These are phyloP conservation scores for Plectranthus barbatus DNA, from an alignment of 257 asterid genomes.

Conservation along the genomic window DNA sequence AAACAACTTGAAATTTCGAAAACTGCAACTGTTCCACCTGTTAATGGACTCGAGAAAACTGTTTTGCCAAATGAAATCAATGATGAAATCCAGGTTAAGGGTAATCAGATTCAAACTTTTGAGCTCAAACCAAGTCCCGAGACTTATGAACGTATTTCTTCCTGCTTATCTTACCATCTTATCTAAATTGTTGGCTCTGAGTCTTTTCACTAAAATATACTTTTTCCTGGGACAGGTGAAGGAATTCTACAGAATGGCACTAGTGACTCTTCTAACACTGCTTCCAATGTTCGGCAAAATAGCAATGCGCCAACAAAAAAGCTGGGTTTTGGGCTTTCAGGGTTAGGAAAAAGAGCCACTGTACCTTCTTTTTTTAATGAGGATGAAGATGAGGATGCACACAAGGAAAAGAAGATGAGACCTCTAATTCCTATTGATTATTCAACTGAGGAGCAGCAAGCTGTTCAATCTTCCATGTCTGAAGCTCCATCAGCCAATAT, in stretches of 20 bases:
- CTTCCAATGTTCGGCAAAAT: slow-evolving; percentile 42
- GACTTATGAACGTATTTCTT: slow-evolving; percentile 29
- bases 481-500: slow-evolving; percentile 48
- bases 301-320: slow-evolving; percentile 58
- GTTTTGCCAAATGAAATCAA: slow-evolving; percentile 36
- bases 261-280: slow-evolving; percentile 42
- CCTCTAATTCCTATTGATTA: slow-evolving; percentile 98
- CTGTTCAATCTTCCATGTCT: slow-evolving; percentile 37
- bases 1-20: slow-evolving; percentile 53
- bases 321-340: slow-evolving; percentile 88
- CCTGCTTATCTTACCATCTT: slow-evolving; percentile 3
- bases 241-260: slow-evolving; percentile 45
- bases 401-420: slow-evolving; percentile 94
- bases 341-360: slow-evolving; percentile 79
- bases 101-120: slow-evolving; percentile 30
- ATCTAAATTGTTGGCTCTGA: neutral
- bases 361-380: slow-evolving; percentile 84
- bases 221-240: slow-evolving; percentile 42
- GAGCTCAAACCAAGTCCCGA: slow-evolving; percentile 35
- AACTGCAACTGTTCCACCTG: slow-evolving; percentile 29
- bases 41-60: slow-evolving; percentile 33
- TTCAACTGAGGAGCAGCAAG: slow-evolving; percentile 74
- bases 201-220: slow-evolving; percentile 5
- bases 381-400: slow-evolving; percentile 94
- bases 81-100: slow-evolving; percentile 31